A percentile compares a stretch with the other conserved stretches of the same genome.
phyloP scores from a whole-genome alignment of 73 alveolate species.

The Blepharisma stoltei region DNA sequence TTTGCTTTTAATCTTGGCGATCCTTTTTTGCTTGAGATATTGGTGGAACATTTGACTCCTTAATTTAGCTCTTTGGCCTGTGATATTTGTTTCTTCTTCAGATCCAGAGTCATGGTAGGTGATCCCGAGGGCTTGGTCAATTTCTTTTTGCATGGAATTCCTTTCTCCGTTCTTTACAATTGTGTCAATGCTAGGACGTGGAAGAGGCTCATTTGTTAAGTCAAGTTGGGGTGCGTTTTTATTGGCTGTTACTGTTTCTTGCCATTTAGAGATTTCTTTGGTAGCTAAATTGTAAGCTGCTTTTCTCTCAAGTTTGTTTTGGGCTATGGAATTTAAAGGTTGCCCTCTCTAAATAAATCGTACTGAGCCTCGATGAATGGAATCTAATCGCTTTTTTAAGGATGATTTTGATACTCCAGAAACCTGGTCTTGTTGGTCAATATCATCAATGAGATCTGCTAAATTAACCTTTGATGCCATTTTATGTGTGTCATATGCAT shows the following conservation, averaged over 20 bases:
- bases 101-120: background rate
- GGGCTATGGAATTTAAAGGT: background rate
- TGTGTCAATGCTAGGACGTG: constrained; percentile 6
- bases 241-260: background rate
- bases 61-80: constrained; percentile 11
- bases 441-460: constrained; percentile 9
- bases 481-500: too few relatives aligned
- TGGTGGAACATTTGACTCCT: constrained; percentile 26
- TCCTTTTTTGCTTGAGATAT: constrained; percentile 19
- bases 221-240: background rate
- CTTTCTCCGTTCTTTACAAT: constrained; percentile 10
- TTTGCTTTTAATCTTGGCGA: constrained; percentile 27
- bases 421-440: background rate
- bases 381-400: constrained; percentile 15
- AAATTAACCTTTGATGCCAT: constrained; percentile 4
- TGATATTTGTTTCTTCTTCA: background rate
- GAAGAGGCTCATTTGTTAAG: constrained; percentile 19
- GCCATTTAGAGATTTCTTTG: constrained; percentile 19
- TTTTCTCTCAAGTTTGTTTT: constrained; percentile 21
- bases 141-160: background rate
- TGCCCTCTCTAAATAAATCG: background rate
- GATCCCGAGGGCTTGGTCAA: constrained; percentile 9
- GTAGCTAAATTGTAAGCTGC: constrained; percentile 28
- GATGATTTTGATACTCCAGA: background rate
- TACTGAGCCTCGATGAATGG: background rate